These are phyloP conservation scores for Diospyros lotus DNA, from an alignment of 148 eudicot genomes.

Conservation along the genomic window DNA sequence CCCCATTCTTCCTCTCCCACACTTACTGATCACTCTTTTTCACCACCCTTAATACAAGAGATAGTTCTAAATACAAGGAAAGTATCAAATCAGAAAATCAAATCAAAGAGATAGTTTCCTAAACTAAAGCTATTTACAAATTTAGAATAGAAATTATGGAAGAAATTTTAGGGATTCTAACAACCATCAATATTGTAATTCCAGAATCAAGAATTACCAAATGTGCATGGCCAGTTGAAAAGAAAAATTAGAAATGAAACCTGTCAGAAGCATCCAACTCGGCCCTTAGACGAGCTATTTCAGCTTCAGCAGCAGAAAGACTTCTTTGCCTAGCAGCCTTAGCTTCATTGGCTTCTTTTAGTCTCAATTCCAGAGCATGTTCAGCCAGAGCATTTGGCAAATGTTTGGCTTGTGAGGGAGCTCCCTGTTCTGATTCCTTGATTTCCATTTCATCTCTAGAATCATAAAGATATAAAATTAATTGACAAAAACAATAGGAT, in stretches of 20 bases:
- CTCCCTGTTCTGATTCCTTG: slow-evolving; percentile 69
- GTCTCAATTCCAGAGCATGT: slow-evolving; percentile 69
- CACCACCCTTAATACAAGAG: too few species aligned
- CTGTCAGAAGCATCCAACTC: slow-evolving; percentile 71
- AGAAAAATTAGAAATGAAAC: slow-evolving; percentile 23
- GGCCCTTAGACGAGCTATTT: slow-evolving; percentile 61
- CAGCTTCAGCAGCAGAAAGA: slow-evolving; percentile 69
- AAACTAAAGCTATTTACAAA: too few species aligned
- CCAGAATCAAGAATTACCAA: neutral
- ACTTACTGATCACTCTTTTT: too few species aligned
- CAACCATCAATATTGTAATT: neutral
- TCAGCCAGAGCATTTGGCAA: slow-evolving; percentile 59
- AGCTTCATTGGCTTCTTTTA: slow-evolving; percentile 80
- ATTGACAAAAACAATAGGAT: neutral
- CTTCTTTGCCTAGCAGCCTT: slow-evolving; percentile 73
- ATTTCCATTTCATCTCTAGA: slow-evolving; percentile 49
- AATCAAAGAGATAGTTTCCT: too few species aligned
- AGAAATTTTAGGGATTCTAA: too few species aligned
- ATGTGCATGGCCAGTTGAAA: neutral
- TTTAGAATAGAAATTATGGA: too few species aligned
- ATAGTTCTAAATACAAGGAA: too few species aligned
- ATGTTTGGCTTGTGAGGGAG: slow-evolving; percentile 46
- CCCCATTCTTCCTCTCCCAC: too few species aligned
- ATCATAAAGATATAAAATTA: slow-evolving; percentile 12
- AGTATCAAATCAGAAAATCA: too few species aligned